Conservation (phyloP, 345 rosid species). For the Anacardium occidentale region DNA sequence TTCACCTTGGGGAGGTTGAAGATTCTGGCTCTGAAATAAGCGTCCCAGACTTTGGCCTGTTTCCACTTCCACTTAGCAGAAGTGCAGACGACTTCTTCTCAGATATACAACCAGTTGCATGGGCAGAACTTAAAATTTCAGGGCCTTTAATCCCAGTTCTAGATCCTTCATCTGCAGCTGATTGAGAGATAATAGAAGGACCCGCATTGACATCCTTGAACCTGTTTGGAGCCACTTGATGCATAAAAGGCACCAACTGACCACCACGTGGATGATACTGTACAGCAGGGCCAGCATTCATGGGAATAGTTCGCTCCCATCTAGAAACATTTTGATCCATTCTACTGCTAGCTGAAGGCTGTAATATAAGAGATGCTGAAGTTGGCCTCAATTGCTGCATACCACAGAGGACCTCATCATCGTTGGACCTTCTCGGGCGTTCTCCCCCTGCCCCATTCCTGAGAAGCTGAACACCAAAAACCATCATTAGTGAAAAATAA, state of each 20-base stretch:
- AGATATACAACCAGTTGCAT: constrained; percentile 29
- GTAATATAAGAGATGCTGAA: constrained; percentile 50
- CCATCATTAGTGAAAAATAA: constrained; percentile 11
- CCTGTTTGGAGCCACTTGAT: constrained; percentile 60
- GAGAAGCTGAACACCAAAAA: constrained; percentile 47
- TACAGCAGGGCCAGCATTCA: constrained; percentile 42
- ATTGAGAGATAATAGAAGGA: constrained; percentile 55
- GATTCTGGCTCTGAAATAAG: constrained; percentile 50
- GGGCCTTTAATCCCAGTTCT: constrained; percentile 91
- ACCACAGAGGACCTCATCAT: constrained; percentile 47
- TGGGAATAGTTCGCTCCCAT: constrained; percentile 50
- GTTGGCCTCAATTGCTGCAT: constrained; percentile 48
- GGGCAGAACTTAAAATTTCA: constrained; percentile 50
- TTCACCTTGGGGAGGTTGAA: constrained; percentile 62
- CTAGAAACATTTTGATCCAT: constrained; percentile 42
- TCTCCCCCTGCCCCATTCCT: constrained; percentile 58
- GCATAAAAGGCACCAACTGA: constrained; percentile 61
- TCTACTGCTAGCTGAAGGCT: constrained; percentile 45
- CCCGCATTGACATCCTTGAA: constrained; percentile 59
- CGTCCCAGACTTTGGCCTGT: constrained; percentile 40
- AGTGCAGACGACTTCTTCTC: constrained; percentile 44
- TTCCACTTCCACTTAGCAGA: constrained; percentile 45
- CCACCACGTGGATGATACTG: constrained; percentile 62
- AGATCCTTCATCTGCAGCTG: constrained; percentile 99
- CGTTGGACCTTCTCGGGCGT: constrained; percentile 46